phyloP scores from a whole-genome alignment of 1,284 basidiomycete genomes.

The Prillingera fragicola region DNA sequence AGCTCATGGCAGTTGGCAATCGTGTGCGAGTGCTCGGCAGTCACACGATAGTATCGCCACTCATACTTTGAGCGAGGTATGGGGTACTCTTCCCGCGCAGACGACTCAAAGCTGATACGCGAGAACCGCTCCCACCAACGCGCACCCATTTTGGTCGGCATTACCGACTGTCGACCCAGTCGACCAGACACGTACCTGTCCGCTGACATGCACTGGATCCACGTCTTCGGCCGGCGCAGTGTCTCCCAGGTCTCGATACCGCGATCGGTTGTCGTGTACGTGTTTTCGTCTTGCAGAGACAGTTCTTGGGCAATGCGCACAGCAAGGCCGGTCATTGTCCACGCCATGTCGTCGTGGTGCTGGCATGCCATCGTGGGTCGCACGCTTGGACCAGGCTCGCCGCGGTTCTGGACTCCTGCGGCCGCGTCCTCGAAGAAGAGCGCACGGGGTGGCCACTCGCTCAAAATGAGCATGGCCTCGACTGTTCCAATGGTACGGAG shows the following conservation, averaged over 20 bases:
- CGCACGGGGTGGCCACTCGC: conserved; percentile 21
- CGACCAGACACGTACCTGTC: conserved; percentile 20
- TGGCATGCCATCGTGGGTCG: conserved; percentile 9
- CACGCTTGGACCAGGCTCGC: no score
- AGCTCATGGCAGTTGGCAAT: conserved; percentile 4
- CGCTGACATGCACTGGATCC: conserved; percentile 19
- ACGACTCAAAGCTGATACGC: conserved; percentile 5
- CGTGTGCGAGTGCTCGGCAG: conserved; percentile 14
- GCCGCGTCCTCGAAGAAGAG: conserved; percentile 12
- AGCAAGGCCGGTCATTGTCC: conserved; percentile 18
- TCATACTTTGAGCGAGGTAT: conserved; percentile 5
- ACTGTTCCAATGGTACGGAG: conserved; percentile 22
- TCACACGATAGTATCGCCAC: conserved; percentile 12
- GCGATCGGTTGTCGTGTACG: conserved; percentile 7
- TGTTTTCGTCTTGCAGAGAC: conserved; percentile 16
- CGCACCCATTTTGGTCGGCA: conserved; percentile 9
- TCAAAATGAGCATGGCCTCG: conserved; percentile 21
- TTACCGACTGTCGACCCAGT: conserved; percentile 10
- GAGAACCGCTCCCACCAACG: conserved; percentile 15
- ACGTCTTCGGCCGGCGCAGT: conserved; percentile 10
- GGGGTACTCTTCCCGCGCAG: conserved; percentile 5
- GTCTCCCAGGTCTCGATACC: conserved; percentile 7
- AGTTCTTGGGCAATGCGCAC: conserved; percentile 19
- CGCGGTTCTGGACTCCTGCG: conserved; percentile 2
- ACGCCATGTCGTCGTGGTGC: conserved; percentile 19